Base-by-base conservation (phyloP, 495 filamentous ascomycete genomes). In the Elaphomyces granulatus region DNA sequence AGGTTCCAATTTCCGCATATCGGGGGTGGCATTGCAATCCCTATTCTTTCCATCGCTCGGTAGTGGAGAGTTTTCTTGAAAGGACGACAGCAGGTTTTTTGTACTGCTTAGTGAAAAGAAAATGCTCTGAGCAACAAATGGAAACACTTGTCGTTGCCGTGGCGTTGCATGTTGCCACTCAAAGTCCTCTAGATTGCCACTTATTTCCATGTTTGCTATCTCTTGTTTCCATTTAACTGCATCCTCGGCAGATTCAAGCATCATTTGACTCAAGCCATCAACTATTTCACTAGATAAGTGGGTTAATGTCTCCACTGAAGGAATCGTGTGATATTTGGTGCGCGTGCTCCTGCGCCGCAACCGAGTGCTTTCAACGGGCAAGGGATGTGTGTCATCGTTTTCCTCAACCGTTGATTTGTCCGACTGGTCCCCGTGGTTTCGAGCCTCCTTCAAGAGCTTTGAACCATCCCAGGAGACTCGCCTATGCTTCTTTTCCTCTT, bases 31-130 rank as follows among this genome's bases (percentile, higher is more conserved):
- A 44, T 28, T 40, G 18, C 42, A 15, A 32, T n/a, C 40, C 3
- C 15, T 32, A 14, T 40, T 37, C 15, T 43, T 36, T 16, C 30
- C 20, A 15, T 52, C 36, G 15, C 39, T 39, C 2, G 36, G 34
- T 6, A 39, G 37, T 20, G 45, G 20, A 56, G 50, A 51, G 34
- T 61, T 56, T 15, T 63, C 47, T 21, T 56, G 66, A 57, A 92
- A 92, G 0, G 81, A 87, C 34, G 52, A 59, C 15, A 86, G 45
- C 17, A 83, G 60, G 6, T 78, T 68, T 26, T 66, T 66, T 0
- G 80, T 71, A 39, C 74, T 77, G 45, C 79, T 78, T 20, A 92
- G 56, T 3, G 81, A 70, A 45, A 79, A 80, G 52, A 82, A 87
- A 2, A 86, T 55, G 36, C 76, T 81, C 45, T 88, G 81, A 16